Base-by-base conservation (phyloP, 345 rosid genomes). In the Dovyalis caffra region DNA sequence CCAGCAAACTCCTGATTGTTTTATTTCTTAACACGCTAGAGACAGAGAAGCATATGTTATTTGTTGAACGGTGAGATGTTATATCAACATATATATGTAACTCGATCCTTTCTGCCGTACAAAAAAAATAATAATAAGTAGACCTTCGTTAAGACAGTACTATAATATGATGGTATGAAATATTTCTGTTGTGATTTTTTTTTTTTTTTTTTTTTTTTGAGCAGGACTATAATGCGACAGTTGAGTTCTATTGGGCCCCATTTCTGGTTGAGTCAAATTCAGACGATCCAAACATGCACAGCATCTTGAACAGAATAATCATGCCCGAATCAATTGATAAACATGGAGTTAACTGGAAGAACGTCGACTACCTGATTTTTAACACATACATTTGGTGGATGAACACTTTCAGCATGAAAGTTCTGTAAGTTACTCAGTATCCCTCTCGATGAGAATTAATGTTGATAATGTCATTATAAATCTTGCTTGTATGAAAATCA, bases 311-410 rank as follows among this genome's bases (percentile, higher is more conserved):
- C 18, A 83, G 95, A 37, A 84, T 88, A 43, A 94, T 93, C 33
- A 84, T 90, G 76, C 88, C 92, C 16, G 93, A 93, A 75, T 87
- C 95, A 29, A 93, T 95, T 14, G 87, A 90, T 51, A 95, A 78
- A 79, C 99, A 95, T 74, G 98, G 92, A 0, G 84, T 83, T 71
- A 87, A 87, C 49, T 95, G 99, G 99, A 91, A 92, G 1, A 72
- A 88, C 15, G 89, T 88, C 9, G 94, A 91, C 80, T 78, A 88
- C 47, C 87, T 95, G 32, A 85, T 95, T 25, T 93, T 93, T 64
- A 90, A 95, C 81, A 87, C 98, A 6, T 95, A 93, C 66, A 87
- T 91, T 28, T 95, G 99, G 99, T 93, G 99, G 99, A 90, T 91
- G 85, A 91, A 82, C 78, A 83, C 80, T 64, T 77, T 87, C 64